These are phyloP conservation scores for Phytopythium vexans DNA, from an alignment of 352 stramenopile genomes.

Conservation along the genomic window DNA sequence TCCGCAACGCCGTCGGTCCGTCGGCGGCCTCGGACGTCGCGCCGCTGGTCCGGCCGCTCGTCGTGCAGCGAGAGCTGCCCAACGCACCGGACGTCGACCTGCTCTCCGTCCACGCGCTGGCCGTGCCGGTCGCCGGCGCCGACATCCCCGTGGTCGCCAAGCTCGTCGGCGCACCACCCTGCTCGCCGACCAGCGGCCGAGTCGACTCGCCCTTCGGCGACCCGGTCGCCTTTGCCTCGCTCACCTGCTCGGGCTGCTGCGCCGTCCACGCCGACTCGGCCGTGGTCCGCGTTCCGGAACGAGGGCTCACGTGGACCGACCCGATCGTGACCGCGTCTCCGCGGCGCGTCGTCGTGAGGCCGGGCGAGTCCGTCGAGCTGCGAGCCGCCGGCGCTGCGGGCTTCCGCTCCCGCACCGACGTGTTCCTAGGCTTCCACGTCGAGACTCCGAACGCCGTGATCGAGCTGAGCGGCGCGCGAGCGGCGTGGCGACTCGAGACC, in stretches of 20 bases:
- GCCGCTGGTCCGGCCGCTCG: slow-evolving; percentile 30
- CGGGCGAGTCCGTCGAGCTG: slow-evolving; percentile 50
- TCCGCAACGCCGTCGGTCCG: slow-evolving; percentile 44
- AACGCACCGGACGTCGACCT: slow-evolving; percentile 18
- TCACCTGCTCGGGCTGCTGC: slow-evolving; percentile 63
- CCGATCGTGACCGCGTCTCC: slow-evolving; percentile 12
- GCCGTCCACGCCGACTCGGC: slow-evolving; percentile 51
- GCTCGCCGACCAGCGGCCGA: slow-evolving; percentile 28
- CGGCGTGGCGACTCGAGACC: slow-evolving; percentile 63
- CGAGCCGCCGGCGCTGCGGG: slow-evolving; percentile 33
- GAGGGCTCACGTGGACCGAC: slow-evolving; percentile 26
- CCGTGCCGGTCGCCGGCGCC: slow-evolving; percentile 39
- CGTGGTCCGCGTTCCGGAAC: slow-evolving; percentile 36
- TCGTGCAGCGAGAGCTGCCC: not conserved
- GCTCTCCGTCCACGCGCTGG: slow-evolving; percentile 29
- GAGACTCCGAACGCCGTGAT: slow-evolving; percentile 69
- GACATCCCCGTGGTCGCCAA: slow-evolving; percentile 65
- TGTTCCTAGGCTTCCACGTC: slow-evolving; percentile 72
- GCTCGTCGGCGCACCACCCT: slow-evolving; percentile 60
- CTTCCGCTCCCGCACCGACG: slow-evolving; percentile 63
- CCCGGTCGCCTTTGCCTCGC: slow-evolving; percentile 42
- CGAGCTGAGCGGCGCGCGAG: slow-evolving; percentile 34
- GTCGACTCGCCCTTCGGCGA: slow-evolving; percentile 52
- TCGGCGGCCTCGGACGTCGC: slow-evolving; percentile 10
- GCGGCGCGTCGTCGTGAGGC: slow-evolving; percentile 34